Evolutionary conservation across 2,329 filamentous ascomycete species (phyloP), one percentile per base, ranked within the genome.

Genomic region (Clonostachys sp.): DNA sequence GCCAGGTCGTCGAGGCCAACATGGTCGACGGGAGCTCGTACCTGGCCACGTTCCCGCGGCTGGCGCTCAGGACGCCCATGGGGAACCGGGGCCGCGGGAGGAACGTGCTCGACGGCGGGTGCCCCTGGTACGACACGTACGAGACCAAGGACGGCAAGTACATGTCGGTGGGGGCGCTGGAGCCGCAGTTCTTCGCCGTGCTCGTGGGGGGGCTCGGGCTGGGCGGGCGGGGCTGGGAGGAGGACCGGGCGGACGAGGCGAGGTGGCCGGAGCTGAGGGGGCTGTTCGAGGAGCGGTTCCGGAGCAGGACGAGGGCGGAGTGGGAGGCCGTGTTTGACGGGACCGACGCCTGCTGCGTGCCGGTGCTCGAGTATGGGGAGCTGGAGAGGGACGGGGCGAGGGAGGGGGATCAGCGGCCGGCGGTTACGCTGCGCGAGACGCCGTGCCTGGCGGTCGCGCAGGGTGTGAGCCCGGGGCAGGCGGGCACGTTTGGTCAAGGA

Each of bases 21-120:
- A 97, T 97, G 92, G 92, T 96, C 12, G 92, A 97, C 68, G 92
- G 92, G 9, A 81, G 80, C 18, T 80, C 83, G 35, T 92, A 92
- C 64, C 70, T 97, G 24, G 84, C 86, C 2, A 86, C 84, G 0
- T 92, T 92, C 68, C 85, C 88, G 45, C 76, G 92, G 34, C 71
- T 95, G 51, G 74, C 75, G 30, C 73, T 76, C 51, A 84, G 85
- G 61, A 83, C 74, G 7, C 75, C 79, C 1, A 61, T 83, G 38
- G 91, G 89, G 73, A 63, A 72, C 55, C 64, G 65, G 5, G 75
- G 80, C 24, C 74, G 91, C 44, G 92, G 92, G 0, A 74, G 77
- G 47, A 96, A 96, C 64, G 57, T 86, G 48, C 70, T 97, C 42
- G 92, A 97, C 67, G 84, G 89, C 12, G 92, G 91, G 0, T 85